Percentiles rank a stretch among this genome's conserved stretches.
These are phyloP conservation scores for Tuber microsphaerosporum DNA, from an alignment of 495 filamentous ascomycete genomes.

Conservation along the genomic window DNA sequence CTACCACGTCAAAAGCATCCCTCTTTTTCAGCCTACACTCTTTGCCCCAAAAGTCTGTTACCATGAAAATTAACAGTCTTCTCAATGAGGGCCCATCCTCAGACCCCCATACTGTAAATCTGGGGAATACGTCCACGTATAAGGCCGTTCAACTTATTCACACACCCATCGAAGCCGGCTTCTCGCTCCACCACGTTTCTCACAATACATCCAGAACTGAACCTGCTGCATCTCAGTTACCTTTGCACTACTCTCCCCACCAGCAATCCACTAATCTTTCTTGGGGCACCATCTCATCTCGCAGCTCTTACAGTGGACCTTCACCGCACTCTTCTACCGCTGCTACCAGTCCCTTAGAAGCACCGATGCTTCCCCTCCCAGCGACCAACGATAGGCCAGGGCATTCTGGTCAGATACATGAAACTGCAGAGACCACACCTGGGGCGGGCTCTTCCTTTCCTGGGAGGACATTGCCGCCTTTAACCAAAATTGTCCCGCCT, in stretches of 20 bases:
- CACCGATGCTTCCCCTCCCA: slow-evolving; percentile 8
- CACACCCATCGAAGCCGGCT: slow-evolving; percentile 2
- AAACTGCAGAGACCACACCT: slow-evolving; percentile 13
- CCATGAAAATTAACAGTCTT: slow-evolving; percentile 36
- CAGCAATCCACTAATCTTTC: slow-evolving; percentile 18
- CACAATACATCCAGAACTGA: slow-evolving; percentile 20
- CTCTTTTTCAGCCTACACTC: slow-evolving; percentile 19
- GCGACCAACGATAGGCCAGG: slow-evolving; percentile 10
- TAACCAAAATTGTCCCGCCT: slow-evolving; percentile 9
- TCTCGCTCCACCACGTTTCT: slow-evolving; percentile 7
- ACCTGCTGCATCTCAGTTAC: slow-evolving; percentile 13
- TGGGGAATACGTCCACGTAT: slow-evolving; percentile 14
- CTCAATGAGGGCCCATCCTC: slow-evolving; percentile 28
- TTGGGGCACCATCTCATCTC: slow-evolving; percentile 23
- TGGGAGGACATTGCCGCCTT: slow-evolving; percentile 22
- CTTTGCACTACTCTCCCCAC: slow-evolving; percentile 15
- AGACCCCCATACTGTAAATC: slow-evolving; percentile 22
- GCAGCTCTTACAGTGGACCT: slow-evolving; percentile 35
- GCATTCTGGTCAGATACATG: slow-evolving; percentile 12
- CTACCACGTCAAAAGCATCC: slow-evolving; percentile 30
- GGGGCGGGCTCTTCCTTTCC: slow-evolving; percentile 15
- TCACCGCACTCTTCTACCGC: slow-evolving; percentile 35
- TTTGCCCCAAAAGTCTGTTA: slow-evolving; percentile 13
- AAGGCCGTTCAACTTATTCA: slow-evolving; percentile 21
- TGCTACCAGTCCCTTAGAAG: slow-evolving; percentile 32